Base-by-base conservation (phyloP, 805 yeast genomes). In the Barnettozyma siamensis region DNA sequence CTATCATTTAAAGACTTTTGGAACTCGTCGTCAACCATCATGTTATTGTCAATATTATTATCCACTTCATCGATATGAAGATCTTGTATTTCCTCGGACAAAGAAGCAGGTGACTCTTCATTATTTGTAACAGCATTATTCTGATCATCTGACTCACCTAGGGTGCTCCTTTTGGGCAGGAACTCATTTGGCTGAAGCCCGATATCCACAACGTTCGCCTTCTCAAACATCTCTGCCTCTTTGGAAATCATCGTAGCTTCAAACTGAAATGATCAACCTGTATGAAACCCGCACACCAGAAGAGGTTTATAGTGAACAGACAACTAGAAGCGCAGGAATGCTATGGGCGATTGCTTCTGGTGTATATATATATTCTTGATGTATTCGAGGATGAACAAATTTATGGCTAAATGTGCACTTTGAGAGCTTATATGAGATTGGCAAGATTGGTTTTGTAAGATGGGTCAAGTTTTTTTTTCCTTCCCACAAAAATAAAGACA, bases 61-160 rank as follows among this genome's bases (percentile, higher is more conserved):
- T 66, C 62, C 10, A 39, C 43, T 46, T 65, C 68, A 44, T 67
- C 63, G 44, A 72, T 75, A 18, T 67, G 67, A 59, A 69, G 65
- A 8, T 56, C 44, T 13, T 44, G 45, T 3, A 36, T 29, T 3
- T 19, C 43, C 2, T 49, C 57, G 56, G 13, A 18, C 17, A 35
- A n/a, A 1, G 35, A 29, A n/a, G n/a, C n/a, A 21, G 32, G 33
- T 4, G 39, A 18, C 7, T 10, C 23, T 21, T 21, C 26, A 12
- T 19, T 17, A 20, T 9, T 10, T 18, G 29, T 33, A 6, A 20
- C n/a, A n/a, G n/a, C n/a, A n/a, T n/a, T n/a, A n/a, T n/a, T n/a
- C n/a, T n/a, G 20, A 16, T 21, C 12, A n/a, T 20, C 33, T 6
- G 19, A 5, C 11, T 31, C 24, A 16, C 29, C 31, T 12, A 28